Conservation (phyloP, 768 basidiomycete species). For the Serendipita vermifera region DNA sequence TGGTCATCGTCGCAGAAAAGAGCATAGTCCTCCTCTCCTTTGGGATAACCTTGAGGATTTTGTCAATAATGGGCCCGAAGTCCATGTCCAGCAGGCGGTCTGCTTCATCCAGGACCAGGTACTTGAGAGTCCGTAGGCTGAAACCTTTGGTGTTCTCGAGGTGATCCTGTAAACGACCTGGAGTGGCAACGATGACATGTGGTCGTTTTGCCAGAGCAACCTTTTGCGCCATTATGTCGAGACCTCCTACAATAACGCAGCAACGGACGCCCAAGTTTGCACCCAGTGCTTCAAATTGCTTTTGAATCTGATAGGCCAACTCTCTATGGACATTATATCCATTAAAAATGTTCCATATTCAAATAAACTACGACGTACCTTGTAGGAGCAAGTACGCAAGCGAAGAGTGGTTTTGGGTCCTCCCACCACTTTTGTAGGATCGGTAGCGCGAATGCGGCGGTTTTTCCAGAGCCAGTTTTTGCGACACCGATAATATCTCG, state of each 20-base stretch:
- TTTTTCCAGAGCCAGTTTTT: slow-evolving; percentile 94
- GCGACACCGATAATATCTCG: slow-evolving; percentile 98
- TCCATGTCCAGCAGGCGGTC: slow-evolving; percentile 94
- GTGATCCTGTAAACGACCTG: slow-evolving; percentile 85
- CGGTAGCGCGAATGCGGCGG: slow-evolving; percentile 91
- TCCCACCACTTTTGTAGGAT: slow-evolving; percentile 96
- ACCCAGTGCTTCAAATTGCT: slow-evolving; percentile 87
- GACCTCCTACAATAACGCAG: slow-evolving; percentile 86
- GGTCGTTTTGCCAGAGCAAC: slow-evolving; percentile 88
- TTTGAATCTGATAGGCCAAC: slow-evolving; percentile 94
- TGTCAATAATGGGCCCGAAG: slow-evolving; percentile 90
- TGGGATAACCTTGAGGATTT: slow-evolving; percentile 89
- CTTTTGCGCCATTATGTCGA: slow-evolving; percentile 81
- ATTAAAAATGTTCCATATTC: not conserved
- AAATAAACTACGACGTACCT: slow-evolving; percentile 25
- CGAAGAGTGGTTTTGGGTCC: slow-evolving; percentile 85
- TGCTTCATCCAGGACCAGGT: slow-evolving; percentile 94
- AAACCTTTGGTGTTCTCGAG: slow-evolving; percentile 97
- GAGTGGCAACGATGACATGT: slow-evolving; percentile 90
- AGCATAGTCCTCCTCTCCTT: slow-evolving; percentile 90
- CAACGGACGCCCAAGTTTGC: slow-evolving; percentile 87
- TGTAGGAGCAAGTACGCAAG: slow-evolving; percentile 91
- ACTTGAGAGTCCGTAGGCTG: slow-evolving; percentile 70
- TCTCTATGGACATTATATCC: slow-evolving; percentile 37
- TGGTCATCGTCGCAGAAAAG: slow-evolving; percentile 98